Evolutionary conservation across 225 moss, liverwort and hornwort genomes (phyloP), one percentile per base, ranked within the genome.

Genomic region (Climacium dendroides): DNA sequence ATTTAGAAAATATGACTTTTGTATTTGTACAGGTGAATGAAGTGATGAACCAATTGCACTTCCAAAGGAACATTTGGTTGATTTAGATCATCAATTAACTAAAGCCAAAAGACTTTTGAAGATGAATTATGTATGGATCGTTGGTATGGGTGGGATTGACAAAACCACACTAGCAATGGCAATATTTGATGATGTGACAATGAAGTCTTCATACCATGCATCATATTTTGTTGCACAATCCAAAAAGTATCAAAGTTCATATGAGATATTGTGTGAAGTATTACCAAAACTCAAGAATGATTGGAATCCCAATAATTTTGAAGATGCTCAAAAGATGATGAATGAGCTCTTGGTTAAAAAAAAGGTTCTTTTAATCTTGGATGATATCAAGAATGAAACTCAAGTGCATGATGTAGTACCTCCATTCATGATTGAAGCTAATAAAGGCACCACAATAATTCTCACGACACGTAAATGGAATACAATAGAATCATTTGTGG

Each of bases 241-340:
- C 13, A 37, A 37, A 11, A 22, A 1, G 22, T 7, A 22, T 67
- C 67, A 22, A 12, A 67, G 19, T 37, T 67, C 67, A 2, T 67
- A 23, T 37, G 7, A 2, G 7, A 37, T 67, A 37, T 23, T 67
- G 13, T 67, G 37, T 0, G 7, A 67, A 13, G 37, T 67, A 12
- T 67, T 67, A 37, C 13, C 1, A 13, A 37, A 67, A 13, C 37
- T 67, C 13, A 13, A 23, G 0, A 23, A 37, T 23, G 23, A 37
- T 23, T 0, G 0, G 0, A 66, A 66, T 6, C n/a, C n/a, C 3
- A 20, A 20, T 4, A n/a, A n/a, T 66, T 66, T 66, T 1, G 6
- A 1, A 66, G 66, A 20, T 66, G n/a, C n/a, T 4, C 11, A 22
- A 66, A 2, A n/a, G 4, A 66, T 66, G 66, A 66, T 66, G 20